Base-by-base conservation (phyloP, 257 asterid genomes). In the Solanum pinnatisectum region DNA sequence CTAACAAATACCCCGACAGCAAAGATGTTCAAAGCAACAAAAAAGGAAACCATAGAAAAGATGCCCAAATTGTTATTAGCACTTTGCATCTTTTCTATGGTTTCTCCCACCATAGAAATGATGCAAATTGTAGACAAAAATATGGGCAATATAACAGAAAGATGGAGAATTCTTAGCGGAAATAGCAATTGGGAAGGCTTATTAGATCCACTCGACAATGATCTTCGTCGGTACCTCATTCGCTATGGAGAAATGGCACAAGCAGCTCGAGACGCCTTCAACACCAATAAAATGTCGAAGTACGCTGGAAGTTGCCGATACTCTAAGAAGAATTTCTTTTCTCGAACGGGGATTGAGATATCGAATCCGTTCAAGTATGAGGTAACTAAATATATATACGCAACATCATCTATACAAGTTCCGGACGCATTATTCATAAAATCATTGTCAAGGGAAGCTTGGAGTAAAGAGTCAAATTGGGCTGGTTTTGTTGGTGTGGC, bases 401-500 rank as follows among this genome's bases (percentile, higher is more conserved):
- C 96, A 8, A 94, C 95, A 0, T 91, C 95, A 4, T 42, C 73
- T 14, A 46, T 92, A 23, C 37, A 60, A 12, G 92, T 93, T 42
- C 94, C 98, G 0, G 92, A 90, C 30, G 89, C 92, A 6, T 93
- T 91, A 72, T 86, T 93, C 30, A 10, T 92, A 85, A 92, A 88
- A 77, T 84, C 95, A 10, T 11, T 88, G 88, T 86, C 91, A 0
- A 16, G 88, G 6, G 89, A 90, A 6, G 60, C 92, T 8, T 82
- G 84, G 87, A 84, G 71, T 86, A 77, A 76, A 83, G 92, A 92
- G 30, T 90, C 94, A 1, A 93, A 94, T 33, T 94, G 94, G 94
- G 90, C 89, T 22, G 96, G 94, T n/a, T 93, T 86, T 72, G 93
- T 94, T 2, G 95, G 95, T 20, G 96, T 93, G 35, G 94, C 96